A percentile compares a stretch with the other conserved stretches of the same genome.
These are phyloP conservation scores for Crithidia brevicula DNA, from an alignment of 208 protist genomes.

Conservation along the genomic window DNA sequence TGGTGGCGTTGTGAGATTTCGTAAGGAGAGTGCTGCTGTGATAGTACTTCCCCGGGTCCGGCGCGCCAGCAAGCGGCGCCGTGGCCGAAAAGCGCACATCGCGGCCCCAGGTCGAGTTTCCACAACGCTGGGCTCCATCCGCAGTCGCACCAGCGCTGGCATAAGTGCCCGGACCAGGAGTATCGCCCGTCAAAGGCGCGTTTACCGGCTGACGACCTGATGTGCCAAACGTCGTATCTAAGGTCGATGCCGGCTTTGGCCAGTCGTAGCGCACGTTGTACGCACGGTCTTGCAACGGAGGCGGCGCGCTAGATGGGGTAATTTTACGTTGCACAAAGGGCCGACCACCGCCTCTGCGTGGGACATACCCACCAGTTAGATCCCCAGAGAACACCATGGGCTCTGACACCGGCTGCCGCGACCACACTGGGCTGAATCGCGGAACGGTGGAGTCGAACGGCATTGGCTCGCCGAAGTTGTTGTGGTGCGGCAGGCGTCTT, in stretches of 20 bases:
- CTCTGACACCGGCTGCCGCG: constrained; percentile 14
- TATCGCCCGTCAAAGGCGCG: constrained; percentile 8
- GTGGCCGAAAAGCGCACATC: constrained; percentile 65
- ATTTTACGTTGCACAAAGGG: constrained; percentile 42
- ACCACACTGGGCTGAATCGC: constrained; percentile 57
- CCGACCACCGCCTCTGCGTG: constrained; percentile 13
- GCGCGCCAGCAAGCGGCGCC: constrained; percentile 18
- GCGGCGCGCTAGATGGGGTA: constrained; percentile 24
- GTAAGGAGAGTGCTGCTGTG: constrained; percentile 75
- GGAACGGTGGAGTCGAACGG: constrained; percentile 69
- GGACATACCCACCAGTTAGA: not conserved
- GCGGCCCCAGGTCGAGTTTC: constrained; percentile 55
- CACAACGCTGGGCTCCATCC: constrained; percentile 8
- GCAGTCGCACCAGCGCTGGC: constrained; percentile 13
- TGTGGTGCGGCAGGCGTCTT: constrained; percentile 28
- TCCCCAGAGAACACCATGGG: constrained; percentile 29
- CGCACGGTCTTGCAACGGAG: constrained; percentile 27
- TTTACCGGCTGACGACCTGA: constrained; percentile 32
- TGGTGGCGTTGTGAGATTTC: constrained; percentile 85
- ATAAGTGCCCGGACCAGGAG: constrained; percentile 66
- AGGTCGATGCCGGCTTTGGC: constrained; percentile 58
- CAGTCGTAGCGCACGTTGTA: constrained; percentile 81
- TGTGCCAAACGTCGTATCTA: constrained; percentile 54
- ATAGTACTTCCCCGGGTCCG: constrained; percentile 68
- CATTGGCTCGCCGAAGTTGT: constrained; percentile 45